Evolutionary conservation across 2,329 filamentous ascomycete species (phyloP).

Genomic region (Ceratocystis alfenasii): DNA sequence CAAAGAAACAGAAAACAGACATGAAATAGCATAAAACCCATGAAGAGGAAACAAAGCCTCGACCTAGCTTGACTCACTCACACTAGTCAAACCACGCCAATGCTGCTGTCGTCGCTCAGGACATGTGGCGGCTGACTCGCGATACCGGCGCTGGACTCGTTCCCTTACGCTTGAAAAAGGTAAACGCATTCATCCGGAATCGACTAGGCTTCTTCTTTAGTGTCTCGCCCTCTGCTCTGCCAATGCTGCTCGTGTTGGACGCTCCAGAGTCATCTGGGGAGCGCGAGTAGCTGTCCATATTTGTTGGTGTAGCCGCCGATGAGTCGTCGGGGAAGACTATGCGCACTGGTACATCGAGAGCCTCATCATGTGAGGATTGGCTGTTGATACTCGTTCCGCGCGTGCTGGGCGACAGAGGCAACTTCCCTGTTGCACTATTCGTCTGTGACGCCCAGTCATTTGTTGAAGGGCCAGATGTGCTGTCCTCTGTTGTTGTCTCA

Average conservation of each 20-base stretch:
- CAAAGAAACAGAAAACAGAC: constrained; percentile 6
- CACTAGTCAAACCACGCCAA: background rate
- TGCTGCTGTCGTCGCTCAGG: background rate
- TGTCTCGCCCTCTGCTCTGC: constrained; percentile 38
- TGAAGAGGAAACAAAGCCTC: background rate
- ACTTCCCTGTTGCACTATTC: constrained; percentile 51
- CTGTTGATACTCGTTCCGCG: constrained; percentile 55
- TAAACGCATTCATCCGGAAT: constrained; percentile 51
- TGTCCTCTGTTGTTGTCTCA: constrained; percentile 48
- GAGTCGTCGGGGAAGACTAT: constrained; percentile 20
- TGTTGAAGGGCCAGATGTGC: constrained; percentile 40
- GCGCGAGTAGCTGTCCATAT: constrained; percentile 17
- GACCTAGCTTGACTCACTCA: background rate
- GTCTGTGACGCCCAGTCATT: constrained; percentile 52
- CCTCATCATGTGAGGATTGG: constrained; percentile 43
- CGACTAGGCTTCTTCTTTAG: constrained; percentile 52
- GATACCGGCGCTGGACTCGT: constrained; percentile 19
- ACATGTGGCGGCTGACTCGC: constrained; percentile 3
- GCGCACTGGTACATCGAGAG: constrained; percentile 21
- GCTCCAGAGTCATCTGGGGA: constrained; percentile 21
- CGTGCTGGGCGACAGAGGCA: constrained; percentile 53
- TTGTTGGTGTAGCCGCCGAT: constrained; percentile 10
- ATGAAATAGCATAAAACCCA: background rate
- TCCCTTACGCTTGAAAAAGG: constrained; percentile 45
- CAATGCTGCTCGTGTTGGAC: constrained; percentile 34